Evolutionary conservation across 441 rosid species (phyloP).

Genomic region (Gossypium schwendimanii): DNA sequence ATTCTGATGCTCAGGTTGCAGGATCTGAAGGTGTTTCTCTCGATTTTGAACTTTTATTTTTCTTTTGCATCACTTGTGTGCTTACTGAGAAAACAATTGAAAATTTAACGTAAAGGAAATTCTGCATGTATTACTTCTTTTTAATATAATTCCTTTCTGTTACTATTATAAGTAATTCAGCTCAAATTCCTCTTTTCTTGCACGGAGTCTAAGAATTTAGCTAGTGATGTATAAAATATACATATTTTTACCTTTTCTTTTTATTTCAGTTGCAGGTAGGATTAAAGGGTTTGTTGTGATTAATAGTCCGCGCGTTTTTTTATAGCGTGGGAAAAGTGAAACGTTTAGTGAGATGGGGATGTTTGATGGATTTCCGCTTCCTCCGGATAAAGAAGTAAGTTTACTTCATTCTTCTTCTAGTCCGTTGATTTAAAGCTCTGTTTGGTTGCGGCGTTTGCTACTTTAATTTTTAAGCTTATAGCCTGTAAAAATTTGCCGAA

Average conservation of each 20-base stretch:
- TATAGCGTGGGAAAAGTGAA: conserved; percentile 19
- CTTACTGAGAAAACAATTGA: background rate
- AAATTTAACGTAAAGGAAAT: background rate
- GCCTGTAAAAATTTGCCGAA: background rate
- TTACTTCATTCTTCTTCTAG: conserved; percentile 5
- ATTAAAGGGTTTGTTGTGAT: conserved; percentile 24
- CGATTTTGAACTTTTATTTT: conserved; percentile 10
- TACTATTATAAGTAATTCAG: background rate
- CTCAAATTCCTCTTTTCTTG: background rate
- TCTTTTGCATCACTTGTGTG: background rate
- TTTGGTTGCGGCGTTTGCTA: background rate
- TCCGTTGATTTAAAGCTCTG: background rate
- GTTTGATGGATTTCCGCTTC: conserved; percentile 87
- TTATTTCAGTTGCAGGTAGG: conserved; percentile 18
- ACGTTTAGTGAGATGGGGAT: conserved; percentile 47
- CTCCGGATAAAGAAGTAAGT: conserved; percentile 77
- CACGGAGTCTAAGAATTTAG: background rate
- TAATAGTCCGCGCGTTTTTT: conserved; percentile 21
- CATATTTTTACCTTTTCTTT: background rate
- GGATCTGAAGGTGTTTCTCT: conserved; percentile 13
- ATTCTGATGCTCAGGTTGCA: background rate
- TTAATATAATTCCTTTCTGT: background rate
- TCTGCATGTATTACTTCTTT: background rate
- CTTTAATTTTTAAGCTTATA: background rate
- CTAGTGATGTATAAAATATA: background rate